Percentiles rank a stretch among this genome's conserved stretches.
Evolutionary conservation across 2,329 filamentous ascomycete species (phyloP).

Genomic region (Pseudogymnoascus sp.): DNA sequence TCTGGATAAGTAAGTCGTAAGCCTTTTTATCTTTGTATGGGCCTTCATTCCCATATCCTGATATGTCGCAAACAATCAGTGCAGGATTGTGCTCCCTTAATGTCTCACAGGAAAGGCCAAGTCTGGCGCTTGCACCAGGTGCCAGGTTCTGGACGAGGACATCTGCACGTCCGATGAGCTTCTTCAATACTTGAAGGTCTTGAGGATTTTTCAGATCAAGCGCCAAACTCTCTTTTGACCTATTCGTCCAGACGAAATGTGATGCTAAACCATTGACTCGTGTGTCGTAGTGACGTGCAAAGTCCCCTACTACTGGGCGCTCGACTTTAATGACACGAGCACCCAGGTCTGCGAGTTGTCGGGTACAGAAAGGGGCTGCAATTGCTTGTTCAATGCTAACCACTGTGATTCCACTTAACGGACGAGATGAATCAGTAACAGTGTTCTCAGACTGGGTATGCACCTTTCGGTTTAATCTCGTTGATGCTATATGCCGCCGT

Average conservation of each 20-base stretch:
- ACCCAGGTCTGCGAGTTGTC: constrained; percentile 45
- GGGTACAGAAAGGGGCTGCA: constrained; percentile 45
- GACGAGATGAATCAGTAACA: constrained; percentile 13
- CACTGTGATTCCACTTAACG: constrained; percentile 40
- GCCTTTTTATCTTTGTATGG: constrained; percentile 48
- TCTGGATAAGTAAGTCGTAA: constrained; percentile 47
- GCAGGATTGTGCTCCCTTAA: constrained; percentile 34
- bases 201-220: constrained; percentile 39
- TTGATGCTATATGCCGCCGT: neutral
- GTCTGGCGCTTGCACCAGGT: constrained; percentile 39
- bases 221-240: constrained; percentile 45
- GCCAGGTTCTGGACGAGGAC: constrained; percentile 47
- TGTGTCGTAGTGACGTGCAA: constrained; percentile 43
- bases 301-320: constrained; percentile 43
- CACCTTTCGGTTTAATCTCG: neutral
- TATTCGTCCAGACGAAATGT: constrained; percentile 49
- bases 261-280: constrained; percentile 42
- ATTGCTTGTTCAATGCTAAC: constrained; percentile 47
- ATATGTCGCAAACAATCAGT: constrained; percentile 47
- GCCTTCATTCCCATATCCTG: constrained; percentile 43
- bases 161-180: constrained; percentile 37
- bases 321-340: constrained; percentile 49
- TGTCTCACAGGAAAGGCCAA: constrained; percentile 40
- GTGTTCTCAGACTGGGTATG: neutral
- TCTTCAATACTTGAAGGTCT: constrained; percentile 37